Percentiles rank a stretch among this genome's conserved stretches.
phyloP scores from a whole-genome alignment of 768 basidiomycete species.

The Rhizopogon roseolus region DNA sequence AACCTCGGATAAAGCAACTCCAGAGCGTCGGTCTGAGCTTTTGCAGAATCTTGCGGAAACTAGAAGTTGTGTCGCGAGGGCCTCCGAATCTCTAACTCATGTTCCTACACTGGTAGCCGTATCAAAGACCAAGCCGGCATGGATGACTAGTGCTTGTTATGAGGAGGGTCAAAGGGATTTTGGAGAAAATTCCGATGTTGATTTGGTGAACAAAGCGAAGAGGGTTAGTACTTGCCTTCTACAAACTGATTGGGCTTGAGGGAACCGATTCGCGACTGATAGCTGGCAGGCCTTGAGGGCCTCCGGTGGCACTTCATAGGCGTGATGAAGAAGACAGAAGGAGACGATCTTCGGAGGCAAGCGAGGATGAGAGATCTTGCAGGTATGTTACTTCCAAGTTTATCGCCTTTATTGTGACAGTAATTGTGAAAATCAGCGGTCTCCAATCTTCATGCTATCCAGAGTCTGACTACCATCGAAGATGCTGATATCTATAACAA shows the following conservation, averaged over 20 bases:
- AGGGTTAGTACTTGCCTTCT: constrained; percentile 38
- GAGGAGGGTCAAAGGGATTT: constrained; percentile 83
- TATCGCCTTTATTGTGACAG: neutral
- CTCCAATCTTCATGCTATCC: constrained; percentile 82
- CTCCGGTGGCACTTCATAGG: constrained; percentile 99
- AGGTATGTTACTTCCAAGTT: constrained; percentile 36
- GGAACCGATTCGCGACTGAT: neutral
- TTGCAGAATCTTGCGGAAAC: constrained; percentile 49
- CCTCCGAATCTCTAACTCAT: constrained; percentile 21
- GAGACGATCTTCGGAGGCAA: constrained; percentile 64
- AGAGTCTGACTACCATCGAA: constrained; percentile 81
- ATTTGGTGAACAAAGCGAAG: constrained; percentile 81
- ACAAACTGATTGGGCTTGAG: neutral
- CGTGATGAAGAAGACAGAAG: constrained; percentile 14
- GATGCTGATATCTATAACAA: constrained; percentile 78
- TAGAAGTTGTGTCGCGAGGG: constrained; percentile 38
- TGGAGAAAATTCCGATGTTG: constrained; percentile 97
- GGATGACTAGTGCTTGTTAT: constrained; percentile 82
- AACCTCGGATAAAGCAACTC: constrained; percentile 13
- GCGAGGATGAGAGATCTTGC: constrained; percentile 88
- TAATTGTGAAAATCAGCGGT: constrained; percentile 48
- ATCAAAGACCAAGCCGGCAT: constrained; percentile 88
- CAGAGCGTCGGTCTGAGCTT: constrained; percentile 50
- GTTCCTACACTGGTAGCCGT: constrained; percentile 71
- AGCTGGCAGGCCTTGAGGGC: constrained; percentile 62